These are phyloP conservation scores for Rhizoclosmatium sp. DNA, from an alignment of 192 early-diverging fungal genomes.

Conservation along the genomic window DNA sequence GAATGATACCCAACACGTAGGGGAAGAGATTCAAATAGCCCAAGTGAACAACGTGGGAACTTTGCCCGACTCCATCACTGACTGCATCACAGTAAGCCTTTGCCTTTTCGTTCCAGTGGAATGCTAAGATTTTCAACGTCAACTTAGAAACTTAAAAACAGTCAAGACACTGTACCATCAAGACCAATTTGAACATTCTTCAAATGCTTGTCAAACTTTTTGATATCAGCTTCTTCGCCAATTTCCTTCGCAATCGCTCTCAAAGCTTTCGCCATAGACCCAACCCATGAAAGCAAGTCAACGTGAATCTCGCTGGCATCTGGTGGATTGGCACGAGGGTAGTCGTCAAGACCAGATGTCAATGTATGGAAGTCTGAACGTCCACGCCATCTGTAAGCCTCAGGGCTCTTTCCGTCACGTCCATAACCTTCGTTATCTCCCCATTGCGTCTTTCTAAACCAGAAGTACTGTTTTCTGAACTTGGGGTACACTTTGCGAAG, in stretches of 20 bases:
- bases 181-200: constrained; percentile 62
- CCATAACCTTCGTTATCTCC: constrained; percentile 66
- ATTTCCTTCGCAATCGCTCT: constrained; percentile 65
- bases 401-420: constrained; percentile 50
- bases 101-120: constrained; percentile 76
- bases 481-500: constrained; percentile 66
- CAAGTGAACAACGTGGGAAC: constrained; percentile 67
- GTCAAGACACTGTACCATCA: constrained; percentile 48
- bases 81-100: constrained; percentile 72
- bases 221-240: constrained; percentile 62
- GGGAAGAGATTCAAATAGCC: constrained; percentile 89
- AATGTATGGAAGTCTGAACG: constrained; percentile 83
- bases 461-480: constrained; percentile 74
- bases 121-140: constrained; percentile 41
- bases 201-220: constrained; percentile 62
- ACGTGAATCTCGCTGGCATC: constrained; percentile 78
- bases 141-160: neutral
- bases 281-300: constrained; percentile 83
- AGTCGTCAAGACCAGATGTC: constrained; percentile 92
- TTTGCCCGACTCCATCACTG: constrained; percentile 56
- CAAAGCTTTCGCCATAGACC: constrained; percentile 61
- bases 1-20: constrained; percentile 76
- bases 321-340: constrained; percentile 81
- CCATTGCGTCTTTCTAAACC: constrained; percentile 81
- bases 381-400: constrained; percentile 92